phyloP scores from a whole-genome alignment of 2,329 filamentous ascomycete species.

The Bipolaris zeicola region DNA sequence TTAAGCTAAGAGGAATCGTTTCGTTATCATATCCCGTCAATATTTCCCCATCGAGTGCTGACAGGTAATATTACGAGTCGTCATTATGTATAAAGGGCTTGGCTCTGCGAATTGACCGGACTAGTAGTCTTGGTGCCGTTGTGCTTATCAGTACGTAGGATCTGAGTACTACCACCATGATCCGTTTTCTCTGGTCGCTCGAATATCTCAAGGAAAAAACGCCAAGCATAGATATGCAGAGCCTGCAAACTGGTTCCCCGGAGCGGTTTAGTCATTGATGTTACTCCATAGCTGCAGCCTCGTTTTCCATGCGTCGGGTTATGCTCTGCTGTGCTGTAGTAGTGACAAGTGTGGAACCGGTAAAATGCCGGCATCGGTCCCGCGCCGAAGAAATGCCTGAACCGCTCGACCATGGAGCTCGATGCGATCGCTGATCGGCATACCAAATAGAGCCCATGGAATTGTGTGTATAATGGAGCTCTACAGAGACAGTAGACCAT shows the following conservation, averaged over 20 bases:
- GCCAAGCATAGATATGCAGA: constrained; percentile 4
- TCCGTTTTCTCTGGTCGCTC: constrained; percentile 9
- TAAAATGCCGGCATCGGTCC: constrained; percentile 2
- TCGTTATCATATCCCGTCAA: constrained; percentile 10
- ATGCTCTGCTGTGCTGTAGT: neutral
- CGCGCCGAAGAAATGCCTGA: neutral
- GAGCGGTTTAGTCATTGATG: neutral
- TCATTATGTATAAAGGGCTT: constrained; percentile 1
- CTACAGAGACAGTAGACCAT: neutral
- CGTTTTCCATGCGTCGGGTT: neutral
- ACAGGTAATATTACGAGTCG: constrained; percentile 3
- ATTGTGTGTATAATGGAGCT: neutral
- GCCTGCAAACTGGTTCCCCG: neutral
- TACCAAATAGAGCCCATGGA: neutral
- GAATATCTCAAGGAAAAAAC: constrained; percentile 7
- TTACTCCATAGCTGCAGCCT: neutral
- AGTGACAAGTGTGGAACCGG: neutral
- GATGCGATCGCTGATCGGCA: neutral
- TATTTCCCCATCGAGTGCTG: constrained; percentile 5
- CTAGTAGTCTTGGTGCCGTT: neutral
- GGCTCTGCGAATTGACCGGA: constrained; percentile 2
- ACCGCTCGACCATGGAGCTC: neutral
- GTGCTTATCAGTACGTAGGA: constrained; percentile 17
- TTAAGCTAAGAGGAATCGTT: constrained; percentile 6
- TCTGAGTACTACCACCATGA: constrained; percentile 12